phyloP scores from a whole-genome alignment of 331 rosid species.

The Arachis monticola region DNA sequence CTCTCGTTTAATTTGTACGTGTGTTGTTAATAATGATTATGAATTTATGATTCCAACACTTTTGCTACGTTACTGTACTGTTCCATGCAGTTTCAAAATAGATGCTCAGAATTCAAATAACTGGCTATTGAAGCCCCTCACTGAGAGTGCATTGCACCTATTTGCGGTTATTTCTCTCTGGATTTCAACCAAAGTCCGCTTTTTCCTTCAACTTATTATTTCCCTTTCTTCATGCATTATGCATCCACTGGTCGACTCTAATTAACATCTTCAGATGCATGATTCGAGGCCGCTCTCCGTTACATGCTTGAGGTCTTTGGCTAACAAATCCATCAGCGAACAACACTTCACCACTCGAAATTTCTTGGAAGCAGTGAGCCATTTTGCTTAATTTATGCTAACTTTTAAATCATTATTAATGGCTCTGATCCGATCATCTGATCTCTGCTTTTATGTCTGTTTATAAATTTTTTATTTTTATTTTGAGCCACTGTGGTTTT shows the following conservation, averaged over 20 bases:
- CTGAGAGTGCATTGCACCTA: slow-evolving; percentile 74
- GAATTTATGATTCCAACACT: not conserved
- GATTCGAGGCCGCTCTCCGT: slow-evolving; percentile 57
- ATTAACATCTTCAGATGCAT: slow-evolving; percentile 54
- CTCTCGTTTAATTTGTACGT: not conserved
- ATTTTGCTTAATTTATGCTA: not conserved
- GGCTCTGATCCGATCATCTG: not conserved
- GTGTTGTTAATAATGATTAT: not conserved
- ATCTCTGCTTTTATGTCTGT: not conserved
- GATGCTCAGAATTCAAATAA: slow-evolving; percentile 16
- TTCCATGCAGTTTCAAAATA: slow-evolving; percentile 43
- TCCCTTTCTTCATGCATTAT: too few species aligned
- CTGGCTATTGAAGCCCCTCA: slow-evolving; percentile 76
- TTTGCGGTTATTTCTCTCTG: slow-evolving; percentile 84
- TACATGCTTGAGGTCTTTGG: slow-evolving; percentile 66
- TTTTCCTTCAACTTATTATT: not conserved
- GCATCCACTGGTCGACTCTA: not conserved
- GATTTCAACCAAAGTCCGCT: slow-evolving; percentile 83
- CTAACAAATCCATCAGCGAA: slow-evolving; percentile 64
- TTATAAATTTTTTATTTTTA: not conserved
- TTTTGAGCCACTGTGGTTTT: not conserved
- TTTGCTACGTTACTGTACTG: not conserved
- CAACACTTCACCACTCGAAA: slow-evolving; percentile 76
- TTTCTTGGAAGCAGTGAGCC: slow-evolving; percentile 74
- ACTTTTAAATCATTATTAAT: not conserved